phyloP scores from a whole-genome alignment of 345 rosid genomes.

The Psidium guajava region DNA sequence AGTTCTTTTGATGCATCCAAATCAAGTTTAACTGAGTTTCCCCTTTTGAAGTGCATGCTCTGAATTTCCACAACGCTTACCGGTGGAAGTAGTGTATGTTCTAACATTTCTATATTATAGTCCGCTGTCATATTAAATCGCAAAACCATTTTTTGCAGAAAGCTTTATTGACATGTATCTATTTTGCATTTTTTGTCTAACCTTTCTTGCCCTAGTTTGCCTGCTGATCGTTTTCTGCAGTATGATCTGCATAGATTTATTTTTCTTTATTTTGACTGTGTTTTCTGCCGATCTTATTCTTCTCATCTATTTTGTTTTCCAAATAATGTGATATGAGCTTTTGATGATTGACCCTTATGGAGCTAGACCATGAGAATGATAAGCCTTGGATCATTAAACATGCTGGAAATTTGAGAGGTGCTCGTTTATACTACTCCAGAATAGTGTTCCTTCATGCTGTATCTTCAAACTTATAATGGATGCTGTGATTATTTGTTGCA shows the following conservation, averaged over 20 bases:
- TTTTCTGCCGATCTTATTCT: neutral
- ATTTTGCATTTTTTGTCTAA: neutral
- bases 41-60: neutral
- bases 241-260: neutral
- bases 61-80: neutral
- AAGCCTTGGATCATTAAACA: neutral
- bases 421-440: neutral
- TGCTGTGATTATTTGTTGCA: neutral
- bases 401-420: neutral
- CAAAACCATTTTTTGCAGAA: neutral
- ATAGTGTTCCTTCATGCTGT: neutral
- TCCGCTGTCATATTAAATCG: neutral
- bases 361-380: no score
- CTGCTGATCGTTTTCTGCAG: neutral
- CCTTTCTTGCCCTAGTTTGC: neutral
- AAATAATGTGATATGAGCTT: neutral
- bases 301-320: neutral
- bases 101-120: neutral
- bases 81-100: neutral
- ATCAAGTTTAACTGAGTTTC: neutral
- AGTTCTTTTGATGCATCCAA: neutral
- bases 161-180: neutral
- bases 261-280: neutral
- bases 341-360: neutral
- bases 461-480: neutral